Evolutionary conservation across 108 stramenopile genomes (phyloP), one percentile per base, ranked within the genome.

Genomic region (Aurantiochytrium sp.): DNA sequence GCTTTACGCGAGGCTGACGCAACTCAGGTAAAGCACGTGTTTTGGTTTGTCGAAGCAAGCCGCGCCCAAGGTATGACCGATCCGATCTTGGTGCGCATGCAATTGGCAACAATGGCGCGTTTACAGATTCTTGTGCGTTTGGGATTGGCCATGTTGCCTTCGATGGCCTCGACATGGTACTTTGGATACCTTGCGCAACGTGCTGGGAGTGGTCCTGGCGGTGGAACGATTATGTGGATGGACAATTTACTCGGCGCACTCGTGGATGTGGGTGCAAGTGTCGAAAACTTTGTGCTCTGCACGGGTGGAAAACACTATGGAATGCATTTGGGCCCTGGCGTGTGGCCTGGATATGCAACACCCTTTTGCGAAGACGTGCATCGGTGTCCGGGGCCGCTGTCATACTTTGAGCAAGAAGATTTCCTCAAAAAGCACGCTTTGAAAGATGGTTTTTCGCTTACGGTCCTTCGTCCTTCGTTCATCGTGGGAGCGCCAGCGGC

Each of bases 301-400:
- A 83, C 76, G 18, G 76, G 76, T 25, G 76, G 76, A 6, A 83
- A 83, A 23, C 76, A 83, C 28, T 83, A 83, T 45, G 76, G 76
- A 0, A 83, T 83, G 76, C 76, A 83, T 45, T 23, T 83, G 45
- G 76, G 76, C 0, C 76, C 76, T 6, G 12, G 6, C 6, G 16
- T 83, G 3, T 53, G 19, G 49, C 6, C 10, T 12, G 76, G 23
- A 1, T 83, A 83, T 23, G 12, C 14, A 3, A 35, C 23, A 45
- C 76, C 76, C 12, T 83, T 53, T 83, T 47, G n/a, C 5, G 76
- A 83, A 83, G 76, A 83, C 76, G 51, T 53, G 6, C 76, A 83
- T 4, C 12, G 23, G n/a, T 21, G 49, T 16, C 76, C 76, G 3
- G 76, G 49, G 10, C 76, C 76, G 10, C 6, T 83, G n/a, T 53